These are phyloP conservation scores for Pezicula rhizophila DNA, from an alignment of 2,329 filamentous ascomycete genomes.

Conservation along the genomic window DNA sequence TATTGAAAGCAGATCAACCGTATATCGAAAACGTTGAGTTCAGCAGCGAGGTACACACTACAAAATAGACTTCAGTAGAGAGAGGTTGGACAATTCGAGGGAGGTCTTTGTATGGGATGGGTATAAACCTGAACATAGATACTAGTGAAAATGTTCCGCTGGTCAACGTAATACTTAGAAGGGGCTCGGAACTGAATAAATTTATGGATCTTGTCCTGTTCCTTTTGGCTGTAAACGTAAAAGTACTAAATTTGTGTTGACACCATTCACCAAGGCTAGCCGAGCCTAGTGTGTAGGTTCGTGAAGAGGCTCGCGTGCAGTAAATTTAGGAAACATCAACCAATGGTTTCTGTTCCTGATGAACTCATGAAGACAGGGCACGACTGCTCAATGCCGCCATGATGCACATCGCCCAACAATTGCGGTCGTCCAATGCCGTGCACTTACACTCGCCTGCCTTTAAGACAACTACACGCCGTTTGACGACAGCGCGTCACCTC, in stretches of 20 bases:
- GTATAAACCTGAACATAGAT: no score
- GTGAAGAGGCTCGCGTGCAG: no score
- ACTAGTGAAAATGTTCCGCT: no score
- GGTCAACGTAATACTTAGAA: no score
- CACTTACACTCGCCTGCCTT: background rate
- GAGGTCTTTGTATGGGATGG: no score
- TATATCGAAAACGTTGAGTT: conserved; percentile 51
- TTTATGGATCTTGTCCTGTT: background rate
- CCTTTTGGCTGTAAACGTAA: background rate
- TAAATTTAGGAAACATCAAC: background rate
- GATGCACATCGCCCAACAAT: conserved; percentile 34
- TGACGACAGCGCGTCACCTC: conserved; percentile 13
- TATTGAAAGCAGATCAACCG: conserved; percentile 47
- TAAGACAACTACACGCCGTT: background rate
- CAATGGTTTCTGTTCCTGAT: no score
- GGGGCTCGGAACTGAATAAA: conserved; percentile 15
- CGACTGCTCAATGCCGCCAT: conserved; percentile 38
- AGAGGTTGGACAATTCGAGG: no score
- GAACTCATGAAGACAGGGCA: no score
- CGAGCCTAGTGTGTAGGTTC: no score
- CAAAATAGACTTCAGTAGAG: background rate
- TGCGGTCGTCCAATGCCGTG: conserved; percentile 25
- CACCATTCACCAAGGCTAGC: no score
- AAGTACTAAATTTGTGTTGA: background rate
- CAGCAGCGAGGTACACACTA: conserved; percentile 62